Evolutionary conservation across 306 rosid genomes (phyloP).

Genomic region (Albizia julibrissin): DNA sequence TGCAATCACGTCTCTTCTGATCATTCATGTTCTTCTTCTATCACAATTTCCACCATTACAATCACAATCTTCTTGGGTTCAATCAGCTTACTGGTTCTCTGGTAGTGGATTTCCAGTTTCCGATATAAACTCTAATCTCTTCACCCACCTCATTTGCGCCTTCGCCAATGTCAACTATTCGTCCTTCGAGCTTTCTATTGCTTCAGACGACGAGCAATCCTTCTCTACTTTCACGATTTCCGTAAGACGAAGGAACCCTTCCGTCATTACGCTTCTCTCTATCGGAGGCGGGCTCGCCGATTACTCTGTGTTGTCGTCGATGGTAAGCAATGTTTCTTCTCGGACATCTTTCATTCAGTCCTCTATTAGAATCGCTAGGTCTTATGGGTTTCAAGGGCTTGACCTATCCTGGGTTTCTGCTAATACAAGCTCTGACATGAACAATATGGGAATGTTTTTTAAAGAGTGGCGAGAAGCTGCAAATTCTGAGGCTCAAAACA

Average conservation of each 20-base stretch:
- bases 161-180: constrained; percentile 38
- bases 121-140: constrained; percentile 40
- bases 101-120: constrained; percentile 11
- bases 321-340: constrained; percentile 17
- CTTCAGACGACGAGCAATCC: not conserved
- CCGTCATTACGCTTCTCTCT: constrained; percentile 33
- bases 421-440: constrained; percentile 33
- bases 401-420: constrained; percentile 37
- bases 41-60: not conserved
- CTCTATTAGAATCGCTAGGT: constrained; percentile 36
- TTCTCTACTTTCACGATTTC: constrained; percentile 38
- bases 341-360: constrained; percentile 41
- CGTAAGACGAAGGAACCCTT: constrained; percentile 33
- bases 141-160: constrained; percentile 41
- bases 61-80: constrained; percentile 40
- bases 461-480: constrained; percentile 41
- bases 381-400: constrained; percentile 42
- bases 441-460: constrained; percentile 36
- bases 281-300: not conserved
- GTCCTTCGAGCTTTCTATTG: constrained; percentile 32
- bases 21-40: not conserved
- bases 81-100: constrained; percentile 36
- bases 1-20: not conserved
- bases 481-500: constrained; percentile 28
- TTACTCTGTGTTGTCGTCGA: not conserved